Evolutionary conservation across 2,329 filamentous ascomycete species (phyloP).

Genomic region (Neonectria ditissima): DNA sequence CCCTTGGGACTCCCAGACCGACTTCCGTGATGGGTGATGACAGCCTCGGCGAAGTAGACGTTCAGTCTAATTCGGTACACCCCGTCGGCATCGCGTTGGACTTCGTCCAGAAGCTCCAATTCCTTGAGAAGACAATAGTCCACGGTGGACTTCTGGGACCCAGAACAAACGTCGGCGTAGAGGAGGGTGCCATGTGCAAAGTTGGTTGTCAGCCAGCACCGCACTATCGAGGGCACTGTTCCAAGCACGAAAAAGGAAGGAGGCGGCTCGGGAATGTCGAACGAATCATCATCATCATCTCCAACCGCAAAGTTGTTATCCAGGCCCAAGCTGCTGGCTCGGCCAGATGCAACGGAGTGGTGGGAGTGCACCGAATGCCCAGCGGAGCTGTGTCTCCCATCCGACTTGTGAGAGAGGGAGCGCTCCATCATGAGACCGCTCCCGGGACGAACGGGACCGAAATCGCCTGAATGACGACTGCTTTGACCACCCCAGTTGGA

Average conservation of each 20-base stretch:
- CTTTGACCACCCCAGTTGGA: slow-evolving; percentile 83
- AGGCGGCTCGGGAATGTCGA: slow-evolving; percentile 80
- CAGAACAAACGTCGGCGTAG: slow-evolving; percentile 92
- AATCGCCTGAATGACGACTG: slow-evolving; percentile 85
- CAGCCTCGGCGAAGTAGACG: slow-evolving; percentile 91
- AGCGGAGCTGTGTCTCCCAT: slow-evolving; percentile 94
- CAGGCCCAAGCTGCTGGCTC: slow-evolving; percentile 88
- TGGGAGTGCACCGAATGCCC: slow-evolving; percentile 79
- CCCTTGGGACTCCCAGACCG: slow-evolving; percentile 77
- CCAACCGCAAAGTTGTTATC: slow-evolving; percentile 76
- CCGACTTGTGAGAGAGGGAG: slow-evolving; percentile 93
- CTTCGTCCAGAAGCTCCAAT: slow-evolving; percentile 75
- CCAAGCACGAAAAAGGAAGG: slow-evolving; percentile 88
- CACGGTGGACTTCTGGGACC: slow-evolving; percentile 88
- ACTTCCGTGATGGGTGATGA: slow-evolving; percentile 80
- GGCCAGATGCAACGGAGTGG: slow-evolving; percentile 79
- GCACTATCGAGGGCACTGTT: slow-evolving; percentile 91
- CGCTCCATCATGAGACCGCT: slow-evolving; percentile 93
- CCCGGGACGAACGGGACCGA: slow-evolving; percentile 79
- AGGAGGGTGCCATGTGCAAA: slow-evolving; percentile 91
- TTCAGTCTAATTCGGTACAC: slow-evolving; percentile 78
- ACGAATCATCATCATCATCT: slow-evolving; percentile 75
- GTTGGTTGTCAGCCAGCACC: slow-evolving; percentile 92
- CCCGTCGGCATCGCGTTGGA: slow-evolving; percentile 75
- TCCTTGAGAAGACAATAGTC: slow-evolving; percentile 80